Percentiles rank a stretch among this genome's conserved stretches.
phyloP scores from a whole-genome alignment of 108 stramenopile species.

The Chaetoceros muelleri region DNA sequence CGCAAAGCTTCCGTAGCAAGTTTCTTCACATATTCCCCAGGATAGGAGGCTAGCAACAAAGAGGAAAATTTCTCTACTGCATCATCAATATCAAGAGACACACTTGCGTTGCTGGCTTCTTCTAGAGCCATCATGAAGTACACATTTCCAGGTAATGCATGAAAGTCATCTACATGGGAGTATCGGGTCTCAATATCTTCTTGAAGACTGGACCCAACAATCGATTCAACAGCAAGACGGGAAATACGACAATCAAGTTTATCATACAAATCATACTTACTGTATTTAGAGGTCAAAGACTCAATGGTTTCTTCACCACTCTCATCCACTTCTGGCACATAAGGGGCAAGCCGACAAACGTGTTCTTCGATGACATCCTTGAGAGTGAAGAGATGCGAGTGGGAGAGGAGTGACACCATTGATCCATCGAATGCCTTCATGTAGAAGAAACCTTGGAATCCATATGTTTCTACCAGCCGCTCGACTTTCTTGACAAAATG shows the following conservation, averaged over 20 bases:
- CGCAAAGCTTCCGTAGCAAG: background rate
- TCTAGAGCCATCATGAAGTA: conserved; percentile 2
- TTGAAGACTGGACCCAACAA: background rate
- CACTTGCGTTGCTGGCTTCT: background rate
- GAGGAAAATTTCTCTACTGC: background rate
- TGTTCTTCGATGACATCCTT: too few species aligned
- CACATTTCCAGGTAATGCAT: background rate
- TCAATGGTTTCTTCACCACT: background rate
- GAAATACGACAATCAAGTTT: background rate
- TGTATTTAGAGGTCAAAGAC: background rate
- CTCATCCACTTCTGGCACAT: background rate
- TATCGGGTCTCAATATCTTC: background rate
- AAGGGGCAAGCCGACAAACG: too few species aligned
- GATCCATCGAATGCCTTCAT: too few species aligned
- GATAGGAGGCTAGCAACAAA: background rate
- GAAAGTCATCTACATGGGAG: background rate
- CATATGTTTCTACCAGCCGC: too few species aligned
- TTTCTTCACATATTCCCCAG: conserved; percentile 4
- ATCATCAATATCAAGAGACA: conserved; percentile 1
- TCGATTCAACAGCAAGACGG: background rate
- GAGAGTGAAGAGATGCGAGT: too few species aligned
- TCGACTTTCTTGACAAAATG: too few species aligned
- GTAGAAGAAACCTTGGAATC: too few species aligned
- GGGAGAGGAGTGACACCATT: too few species aligned
- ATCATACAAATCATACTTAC: background rate